Conservation (phyloP, 371 early-diverging fungal genomes). For the Lichtheimia hyalospora region DNA sequence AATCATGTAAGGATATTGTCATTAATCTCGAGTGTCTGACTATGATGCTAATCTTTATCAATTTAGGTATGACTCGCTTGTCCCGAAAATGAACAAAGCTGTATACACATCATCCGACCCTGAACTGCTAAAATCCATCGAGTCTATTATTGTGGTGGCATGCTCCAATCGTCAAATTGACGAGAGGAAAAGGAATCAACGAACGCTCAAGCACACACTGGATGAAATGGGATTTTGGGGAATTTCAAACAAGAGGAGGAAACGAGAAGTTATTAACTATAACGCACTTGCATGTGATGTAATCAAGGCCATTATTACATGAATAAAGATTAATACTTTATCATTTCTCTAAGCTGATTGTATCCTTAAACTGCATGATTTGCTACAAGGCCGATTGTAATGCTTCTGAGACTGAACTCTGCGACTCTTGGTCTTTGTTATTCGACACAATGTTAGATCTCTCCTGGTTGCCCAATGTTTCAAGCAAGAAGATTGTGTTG, state of each 20-base stretch:
- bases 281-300: background rate
- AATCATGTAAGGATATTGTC: constrained; percentile 58
- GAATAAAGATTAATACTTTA: no score
- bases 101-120: constrained; percentile 63
- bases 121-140: constrained; percentile 62
- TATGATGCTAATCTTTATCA: background rate
- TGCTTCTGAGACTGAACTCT: no score
- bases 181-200: background rate
- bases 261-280: background rate
- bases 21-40: background rate
- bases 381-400: no score
- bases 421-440: no score
- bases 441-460: background rate
- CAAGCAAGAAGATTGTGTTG: constrained; percentile 59
- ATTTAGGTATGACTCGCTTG: constrained; percentile 60
- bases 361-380: no score
- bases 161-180: constrained; percentile 34
- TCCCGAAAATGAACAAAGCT: constrained; percentile 73
- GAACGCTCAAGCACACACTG: background rate
- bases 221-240: background rate
- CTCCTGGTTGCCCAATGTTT: constrained; percentile 8
- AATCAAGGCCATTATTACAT: background rate
- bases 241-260: background rate
- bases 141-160: constrained; percentile 69
- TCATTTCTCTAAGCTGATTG: no score